These are phyloP conservation scores for Citrus glauca DNA, from an alignment of 345 rosid genomes.

Conservation along the genomic window DNA sequence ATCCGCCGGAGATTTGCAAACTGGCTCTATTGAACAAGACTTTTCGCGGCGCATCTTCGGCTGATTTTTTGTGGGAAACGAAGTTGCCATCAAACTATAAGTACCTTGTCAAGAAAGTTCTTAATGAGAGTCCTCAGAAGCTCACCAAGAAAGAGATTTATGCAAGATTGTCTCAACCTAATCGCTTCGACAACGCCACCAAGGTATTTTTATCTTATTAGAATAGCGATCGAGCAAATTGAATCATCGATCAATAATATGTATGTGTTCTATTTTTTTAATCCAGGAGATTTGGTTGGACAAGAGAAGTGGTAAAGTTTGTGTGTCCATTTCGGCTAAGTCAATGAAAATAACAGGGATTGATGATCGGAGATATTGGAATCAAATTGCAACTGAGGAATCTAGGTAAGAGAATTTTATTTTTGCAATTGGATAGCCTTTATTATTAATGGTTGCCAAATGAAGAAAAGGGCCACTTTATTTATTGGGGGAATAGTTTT, in stretches of 20 bases:
- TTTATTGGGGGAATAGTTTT: not conserved
- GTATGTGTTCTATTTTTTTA: not conserved
- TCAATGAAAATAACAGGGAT: slow-evolving; percentile 82
- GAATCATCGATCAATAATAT: not conserved
- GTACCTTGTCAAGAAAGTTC: slow-evolving; percentile 47
- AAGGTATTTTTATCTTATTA: slow-evolving; percentile 38
- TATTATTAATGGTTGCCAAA: not conserved
- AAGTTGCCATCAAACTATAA: slow-evolving; percentile 76
- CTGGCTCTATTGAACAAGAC: slow-evolving; percentile 56
- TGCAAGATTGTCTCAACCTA: slow-evolving; percentile 54
- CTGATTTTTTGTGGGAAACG: slow-evolving; percentile 79
- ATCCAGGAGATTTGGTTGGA: slow-evolving; percentile 78
- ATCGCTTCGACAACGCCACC: slow-evolving; percentile 56
- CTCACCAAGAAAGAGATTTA: slow-evolving; percentile 59
- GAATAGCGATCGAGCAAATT: no score
- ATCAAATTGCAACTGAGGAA: slow-evolving; percentile 66
- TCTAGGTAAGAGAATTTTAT: slow-evolving; percentile 48
- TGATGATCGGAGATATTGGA: slow-evolving; percentile 93
- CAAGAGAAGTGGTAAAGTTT: slow-evolving; percentile 61
- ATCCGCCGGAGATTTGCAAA: slow-evolving; percentile 81
- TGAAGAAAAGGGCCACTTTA: no score
- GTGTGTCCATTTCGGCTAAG: slow-evolving; percentile 64
- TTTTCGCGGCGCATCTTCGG: slow-evolving; percentile 63
- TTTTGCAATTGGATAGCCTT: not conserved
- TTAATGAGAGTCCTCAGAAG: slow-evolving; percentile 27